A percentile compares a stretch with the other conserved stretches of the same genome.
These are phyloP conservation scores for Brettanomyces custersianus DNA, from an alignment of 805 yeast genomes.

Conservation along the genomic window DNA sequence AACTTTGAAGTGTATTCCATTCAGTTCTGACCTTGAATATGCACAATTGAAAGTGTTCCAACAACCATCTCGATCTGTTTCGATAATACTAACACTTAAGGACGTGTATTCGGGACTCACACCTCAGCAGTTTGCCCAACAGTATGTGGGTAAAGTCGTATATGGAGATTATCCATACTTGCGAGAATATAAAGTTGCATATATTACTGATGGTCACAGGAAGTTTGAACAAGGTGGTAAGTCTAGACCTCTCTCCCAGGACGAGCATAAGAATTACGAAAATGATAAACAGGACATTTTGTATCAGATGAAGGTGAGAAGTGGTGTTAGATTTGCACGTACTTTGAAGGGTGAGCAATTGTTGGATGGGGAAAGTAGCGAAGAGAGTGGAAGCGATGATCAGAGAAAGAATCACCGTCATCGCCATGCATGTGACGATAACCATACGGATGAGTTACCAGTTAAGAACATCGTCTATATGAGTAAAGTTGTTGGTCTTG, in stretches of 20 bases:
- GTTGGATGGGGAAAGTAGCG: slow-evolving; percentile 5
- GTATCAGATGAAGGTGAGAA: slow-evolving; percentile 36
- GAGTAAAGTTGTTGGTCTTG: slow-evolving; percentile 69
- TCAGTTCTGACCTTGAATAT: slow-evolving; percentile 40
- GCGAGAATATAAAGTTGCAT: slow-evolving; percentile 65
- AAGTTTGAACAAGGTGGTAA: slow-evolving; percentile 35
- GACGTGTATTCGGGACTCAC: slow-evolving; percentile 47
- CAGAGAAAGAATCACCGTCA: not conserved
- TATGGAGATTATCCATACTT: slow-evolving; percentile 89
- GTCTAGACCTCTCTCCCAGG: slow-evolving; percentile 31
- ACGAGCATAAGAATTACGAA: slow-evolving; percentile 39
- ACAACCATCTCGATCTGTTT: slow-evolving; percentile 74
- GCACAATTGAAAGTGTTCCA: slow-evolving; percentile 74
- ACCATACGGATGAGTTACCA: slow-evolving; percentile 8
- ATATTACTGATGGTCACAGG: slow-evolving; percentile 46
- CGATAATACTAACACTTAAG: slow-evolving; percentile 59
- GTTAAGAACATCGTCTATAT: slow-evolving; percentile 58
- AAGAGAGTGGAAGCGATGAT: not conserved
- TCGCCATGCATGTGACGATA: no score
- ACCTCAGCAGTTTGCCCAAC: slow-evolving; percentile 55
- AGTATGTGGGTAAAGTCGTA: slow-evolving; percentile 51
- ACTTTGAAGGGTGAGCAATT: slow-evolving; percentile 6
- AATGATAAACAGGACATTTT: slow-evolving; percentile 31
- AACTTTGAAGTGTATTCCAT: slow-evolving; percentile 62
- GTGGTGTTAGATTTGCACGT: slow-evolving; percentile 35